Percentiles rank a stretch among this genome's conserved stretches.
phyloP scores from a whole-genome alignment of 2,329 filamentous ascomycete species.

The Xylaria sp. region DNA sequence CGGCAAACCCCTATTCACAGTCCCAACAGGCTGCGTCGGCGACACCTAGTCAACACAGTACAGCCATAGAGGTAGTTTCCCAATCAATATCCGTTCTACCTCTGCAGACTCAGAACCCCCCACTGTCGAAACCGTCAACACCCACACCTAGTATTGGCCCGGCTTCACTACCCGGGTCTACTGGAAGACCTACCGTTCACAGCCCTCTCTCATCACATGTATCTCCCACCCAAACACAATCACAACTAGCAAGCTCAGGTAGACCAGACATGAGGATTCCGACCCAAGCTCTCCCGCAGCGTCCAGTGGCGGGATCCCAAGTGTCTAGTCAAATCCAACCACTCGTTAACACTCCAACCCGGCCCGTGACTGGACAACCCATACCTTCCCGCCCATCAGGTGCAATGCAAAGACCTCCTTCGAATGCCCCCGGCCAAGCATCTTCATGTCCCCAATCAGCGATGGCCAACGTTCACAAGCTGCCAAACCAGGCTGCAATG shows the following conservation, averaged over 20 bases:
- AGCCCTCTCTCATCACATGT: background rate
- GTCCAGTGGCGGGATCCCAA: background rate
- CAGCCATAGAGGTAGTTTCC: too few relatives aligned
- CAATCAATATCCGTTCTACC: too few relatives aligned
- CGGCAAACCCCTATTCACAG: too few relatives aligned
- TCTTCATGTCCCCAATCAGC: conserved; percentile 7
- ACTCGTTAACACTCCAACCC: background rate
- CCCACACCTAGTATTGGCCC: too few relatives aligned
- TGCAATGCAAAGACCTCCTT: conserved; percentile 4
- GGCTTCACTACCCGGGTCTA: background rate
- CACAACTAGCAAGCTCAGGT: background rate
- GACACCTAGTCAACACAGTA: too few relatives aligned
- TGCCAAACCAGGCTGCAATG: conserved; percentile 7
- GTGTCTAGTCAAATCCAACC: background rate
- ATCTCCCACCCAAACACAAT: background rate
- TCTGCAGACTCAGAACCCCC: too few relatives aligned
- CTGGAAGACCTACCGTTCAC: background rate
- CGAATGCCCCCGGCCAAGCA: conserved; percentile 4
- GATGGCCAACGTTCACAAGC: conserved; percentile 6
- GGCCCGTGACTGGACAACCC: background rate
- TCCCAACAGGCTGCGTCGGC: too few relatives aligned
- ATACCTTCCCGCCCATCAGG: background rate
- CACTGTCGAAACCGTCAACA: too few relatives aligned
- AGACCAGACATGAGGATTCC: conserved; percentile 4
- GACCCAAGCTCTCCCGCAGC: conserved; percentile 2